phyloP scores from a whole-genome alignment of 495 filamentous ascomycete species.

The Podospora pseudocomata region DNA sequence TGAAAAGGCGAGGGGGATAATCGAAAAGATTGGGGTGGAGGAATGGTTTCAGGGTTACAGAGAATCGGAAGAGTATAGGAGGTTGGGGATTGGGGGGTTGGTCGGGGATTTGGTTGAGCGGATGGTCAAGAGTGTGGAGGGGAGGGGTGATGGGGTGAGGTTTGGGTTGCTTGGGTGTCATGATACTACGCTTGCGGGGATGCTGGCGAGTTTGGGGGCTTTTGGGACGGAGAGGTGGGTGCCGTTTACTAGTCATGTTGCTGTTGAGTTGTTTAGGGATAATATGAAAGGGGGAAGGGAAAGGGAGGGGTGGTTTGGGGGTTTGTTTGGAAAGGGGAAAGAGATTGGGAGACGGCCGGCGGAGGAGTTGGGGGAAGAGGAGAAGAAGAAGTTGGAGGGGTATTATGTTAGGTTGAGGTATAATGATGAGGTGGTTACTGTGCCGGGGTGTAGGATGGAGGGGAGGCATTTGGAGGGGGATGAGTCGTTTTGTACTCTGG shows the following conservation, averaged over 20 bases:
- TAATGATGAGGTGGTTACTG: slow-evolving; percentile 74
- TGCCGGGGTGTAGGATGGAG: slow-evolving; percentile 72
- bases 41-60: slow-evolving; percentile 91
- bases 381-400: slow-evolving; percentile 55
- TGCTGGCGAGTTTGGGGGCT: slow-evolving; percentile 74
- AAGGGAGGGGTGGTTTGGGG: slow-evolving; percentile 44
- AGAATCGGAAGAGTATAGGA: slow-evolving; percentile 80
- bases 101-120: slow-evolving; percentile 79
- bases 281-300: slow-evolving; percentile 24
- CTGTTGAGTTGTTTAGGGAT: slow-evolving; percentile 79
- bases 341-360: slow-evolving; percentile 51
- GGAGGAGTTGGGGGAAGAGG: slow-evolving; percentile 44
- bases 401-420: slow-evolving; percentile 95
- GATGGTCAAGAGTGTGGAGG: slow-evolving; percentile 71
- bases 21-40: slow-evolving; percentile 78
- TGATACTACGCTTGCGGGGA: slow-evolving; percentile 83
- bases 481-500: slow-evolving; percentile 86
- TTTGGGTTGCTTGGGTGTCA: slow-evolving; percentile 81
- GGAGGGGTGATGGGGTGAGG: slow-evolving; percentile 50
- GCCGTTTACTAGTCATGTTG: slow-evolving; percentile 85
- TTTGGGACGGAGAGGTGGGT: slow-evolving; percentile 77
- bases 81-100: slow-evolving; percentile 77
- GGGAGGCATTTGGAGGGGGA: slow-evolving; percentile 88
- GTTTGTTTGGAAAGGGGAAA: neutral
- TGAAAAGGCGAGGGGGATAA: slow-evolving; percentile 58